A percentile compares a stretch with the other conserved stretches of the same genome.
These are phyloP conservation scores for Neoarthrinium moseri DNA, from an alignment of 2,329 filamentous ascomycete genomes.

Conservation along the genomic window DNA sequence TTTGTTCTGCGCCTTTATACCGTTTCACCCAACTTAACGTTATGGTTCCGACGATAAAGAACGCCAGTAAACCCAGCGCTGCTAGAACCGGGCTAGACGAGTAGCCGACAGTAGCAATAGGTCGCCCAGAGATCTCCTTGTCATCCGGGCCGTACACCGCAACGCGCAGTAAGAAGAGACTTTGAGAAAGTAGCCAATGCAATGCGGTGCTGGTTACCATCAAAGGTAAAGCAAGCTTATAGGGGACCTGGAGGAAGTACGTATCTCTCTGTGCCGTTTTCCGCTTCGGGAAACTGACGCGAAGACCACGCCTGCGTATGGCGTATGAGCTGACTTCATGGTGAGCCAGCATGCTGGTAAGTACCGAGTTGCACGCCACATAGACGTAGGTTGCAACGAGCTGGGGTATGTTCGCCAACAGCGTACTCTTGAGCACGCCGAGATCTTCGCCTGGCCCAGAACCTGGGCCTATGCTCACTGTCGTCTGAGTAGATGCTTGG, in stretches of 20 bases:
- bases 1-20: slow-evolving; percentile 7
- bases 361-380: slow-evolving; percentile 6
- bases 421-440: neutral
- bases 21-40: slow-evolving; percentile 5
- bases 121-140: neutral
- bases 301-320: slow-evolving; percentile 3
- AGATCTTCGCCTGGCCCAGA: neutral
- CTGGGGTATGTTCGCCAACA: slow-evolving; percentile 5
- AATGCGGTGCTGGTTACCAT: slow-evolving; percentile 2
- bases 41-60: neutral
- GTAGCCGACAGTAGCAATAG: slow-evolving; percentile 3
- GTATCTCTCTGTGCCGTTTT: neutral
- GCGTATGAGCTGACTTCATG: slow-evolving; percentile 9
- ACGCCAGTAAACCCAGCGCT: neutral
- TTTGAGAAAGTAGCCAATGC: slow-evolving; percentile 6
- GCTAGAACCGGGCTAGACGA: slow-evolving; percentile 4
- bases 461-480: neutral
- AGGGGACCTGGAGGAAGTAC: slow-evolving; percentile 3
- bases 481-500: neutral
- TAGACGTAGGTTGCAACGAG: slow-evolving; percentile 6
- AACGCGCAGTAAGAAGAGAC: slow-evolving; percentile 11
- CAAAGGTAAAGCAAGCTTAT: slow-evolving; percentile 1
- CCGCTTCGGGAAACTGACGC: slow-evolving; percentile 3
- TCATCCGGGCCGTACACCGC: neutral
- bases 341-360: slow-evolving; percentile 8